Evolutionary conservation across 768 basidiomycete species (phyloP).

Genomic region (Gautieria morchelliformis): DNA sequence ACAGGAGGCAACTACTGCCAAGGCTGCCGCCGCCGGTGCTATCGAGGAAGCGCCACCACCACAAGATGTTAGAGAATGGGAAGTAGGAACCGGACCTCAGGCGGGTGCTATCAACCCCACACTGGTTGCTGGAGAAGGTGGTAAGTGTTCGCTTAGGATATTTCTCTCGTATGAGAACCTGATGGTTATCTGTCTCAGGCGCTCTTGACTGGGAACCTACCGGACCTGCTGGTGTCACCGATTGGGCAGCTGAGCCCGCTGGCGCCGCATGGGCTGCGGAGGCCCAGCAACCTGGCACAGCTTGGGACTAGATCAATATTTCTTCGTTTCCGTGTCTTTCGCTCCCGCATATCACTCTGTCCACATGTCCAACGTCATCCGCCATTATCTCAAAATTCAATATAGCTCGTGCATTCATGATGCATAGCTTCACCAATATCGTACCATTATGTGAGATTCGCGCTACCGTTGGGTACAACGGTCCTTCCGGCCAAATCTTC

Average conservation of each 20-base stretch:
- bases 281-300: background rate
- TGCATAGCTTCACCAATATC: background rate
- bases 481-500: too few species aligned
- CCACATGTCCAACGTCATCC: background rate
- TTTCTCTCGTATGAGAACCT: background rate
- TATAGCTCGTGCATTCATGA: background rate
- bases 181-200: slow-evolving; percentile 26
- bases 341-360: background rate
- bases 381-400: background rate
- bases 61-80: slow-evolving; percentile 58
- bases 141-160: slow-evolving; percentile 18
- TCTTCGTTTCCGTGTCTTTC: background rate
- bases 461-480: too few species aligned
- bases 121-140: slow-evolving; percentile 55
- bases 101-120: slow-evolving; percentile 71
- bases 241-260: slow-evolving; percentile 85
- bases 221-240: slow-evolving; percentile 39
- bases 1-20: slow-evolving; percentile 85
- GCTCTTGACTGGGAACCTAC: slow-evolving; percentile 75
- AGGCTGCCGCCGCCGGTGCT: slow-evolving; percentile 50
- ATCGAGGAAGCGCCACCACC: slow-evolving; percentile 45
- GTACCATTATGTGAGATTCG: too few species aligned
- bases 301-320: background rate
- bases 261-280: slow-evolving; percentile 30
- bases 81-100: slow-evolving; percentile 55